Percentiles rank a stretch among this genome's conserved stretches.
Conservation (phyloP, 768 basidiomycete species). For the Tubosaeta sp. region DNA sequence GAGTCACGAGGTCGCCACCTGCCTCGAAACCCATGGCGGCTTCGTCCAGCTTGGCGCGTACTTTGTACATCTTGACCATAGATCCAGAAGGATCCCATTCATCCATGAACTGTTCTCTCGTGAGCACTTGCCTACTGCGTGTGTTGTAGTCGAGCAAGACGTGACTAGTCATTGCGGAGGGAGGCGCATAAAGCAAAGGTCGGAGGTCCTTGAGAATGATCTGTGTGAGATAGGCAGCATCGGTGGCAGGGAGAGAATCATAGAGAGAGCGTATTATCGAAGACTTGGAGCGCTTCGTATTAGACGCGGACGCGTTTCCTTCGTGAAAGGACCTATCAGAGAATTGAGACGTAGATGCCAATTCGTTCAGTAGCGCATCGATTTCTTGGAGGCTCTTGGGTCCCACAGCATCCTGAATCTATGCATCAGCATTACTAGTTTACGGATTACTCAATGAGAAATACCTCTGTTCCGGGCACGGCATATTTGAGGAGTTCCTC, state of each 20-base stretch:
- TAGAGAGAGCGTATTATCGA: constrained; percentile 56
- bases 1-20: constrained; percentile 20
- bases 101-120: constrained; percentile 60
- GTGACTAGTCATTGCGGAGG: constrained; percentile 39
- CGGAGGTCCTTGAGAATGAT: constrained; percentile 85
- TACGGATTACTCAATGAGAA: neutral
- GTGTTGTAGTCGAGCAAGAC: constrained; percentile 56
- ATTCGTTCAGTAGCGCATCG: constrained; percentile 66
- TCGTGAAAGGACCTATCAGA: constrained; percentile 47
- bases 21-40: constrained; percentile 46
- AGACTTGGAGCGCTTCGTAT: constrained; percentile 29
- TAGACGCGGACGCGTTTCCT: constrained; percentile 25
- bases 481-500: constrained; percentile 49
- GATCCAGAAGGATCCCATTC: constrained; percentile 61
- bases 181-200: constrained; percentile 71
- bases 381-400: constrained; percentile 44
- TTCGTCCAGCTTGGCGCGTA: constrained; percentile 55
- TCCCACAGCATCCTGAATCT: constrained; percentile 18
- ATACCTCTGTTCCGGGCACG: constrained; percentile 35
- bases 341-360: constrained; percentile 64
- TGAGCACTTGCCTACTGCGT: constrained; percentile 51
- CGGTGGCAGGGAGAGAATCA: constrained; percentile 52
- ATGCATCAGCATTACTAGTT: constrained; percentile 4
- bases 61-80: constrained; percentile 51
- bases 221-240: constrained; percentile 72